Base-by-base conservation (phyloP, 257 asterid genomes). In the Plantago ovata region DNA sequence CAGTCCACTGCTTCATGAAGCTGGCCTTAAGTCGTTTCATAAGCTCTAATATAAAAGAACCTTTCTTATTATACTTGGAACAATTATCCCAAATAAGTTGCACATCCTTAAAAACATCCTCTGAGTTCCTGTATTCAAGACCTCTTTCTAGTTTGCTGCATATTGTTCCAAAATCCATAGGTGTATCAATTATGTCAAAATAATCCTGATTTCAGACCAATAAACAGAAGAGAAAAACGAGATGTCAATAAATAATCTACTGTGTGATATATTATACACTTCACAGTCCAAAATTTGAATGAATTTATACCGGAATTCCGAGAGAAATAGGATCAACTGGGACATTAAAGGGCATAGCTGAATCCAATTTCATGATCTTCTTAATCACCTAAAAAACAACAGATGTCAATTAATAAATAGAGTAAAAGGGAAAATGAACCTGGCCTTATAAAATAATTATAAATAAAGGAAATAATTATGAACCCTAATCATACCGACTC, bases 81-180 rank as follows among this genome's bases (percentile, higher is more conserved):
- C 89, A 81, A 62, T 81, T 81, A 53, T 73, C 72, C 89, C 89
- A 81, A 56, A 81, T 74, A 58, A 28, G 71, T 16, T 71, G 79
- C 63, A 81, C 89, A 76, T 81, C 89, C 65, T 65, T 74, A 44
- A 70, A 67, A 16, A 82, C 89, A 48, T 79, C 89, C 68, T 66
- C 79, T 3, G 85, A 74, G 52, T 79, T 82, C 72, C 66, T 64
- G 72, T 82, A 82, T 63, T 74, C 75, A 12, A 40, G 61, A 40
- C 89, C 85, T 51, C 73, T 82, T 77, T 82, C 89, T 63, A 82
- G 74, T 53, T 79, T 79, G 62, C 75, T 79, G 47, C 84, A 68
- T 64, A 82, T 74, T 38, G 89, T 82, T 54, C 85, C 85, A 15
- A 82, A 82, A 63, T 82, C 89, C 89, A 82, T 82, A 52, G 89